Evolutionary conservation across 495 filamentous ascomycete species (phyloP).

Genomic region (Aspergillus ellipticus): DNA sequence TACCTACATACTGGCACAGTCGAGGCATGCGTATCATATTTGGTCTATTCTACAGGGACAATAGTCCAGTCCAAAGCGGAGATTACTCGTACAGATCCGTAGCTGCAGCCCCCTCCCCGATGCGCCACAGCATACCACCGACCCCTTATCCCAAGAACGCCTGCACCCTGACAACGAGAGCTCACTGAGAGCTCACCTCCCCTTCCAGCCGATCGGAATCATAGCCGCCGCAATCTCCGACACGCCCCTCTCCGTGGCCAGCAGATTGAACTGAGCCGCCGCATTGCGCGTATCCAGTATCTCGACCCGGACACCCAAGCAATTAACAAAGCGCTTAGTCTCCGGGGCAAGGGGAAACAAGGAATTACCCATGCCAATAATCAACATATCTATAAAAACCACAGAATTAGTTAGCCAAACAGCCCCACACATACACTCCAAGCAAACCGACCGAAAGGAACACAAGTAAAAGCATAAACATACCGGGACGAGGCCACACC

Average conservation of each 20-base stretch:
- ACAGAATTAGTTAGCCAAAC: slow-evolving; percentile 16
- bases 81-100: not conserved
- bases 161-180: not conserved
- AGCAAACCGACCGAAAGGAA: too few relatives aligned
- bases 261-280: slow-evolving; percentile 82
- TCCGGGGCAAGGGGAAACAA: slow-evolving; percentile 73
- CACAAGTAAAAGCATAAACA: too few relatives aligned
- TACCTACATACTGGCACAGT: too few relatives aligned
- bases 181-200: slow-evolving; percentile 37
- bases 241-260: slow-evolving; percentile 80
- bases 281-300: slow-evolving; percentile 92
- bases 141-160: not conserved
- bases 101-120: not conserved
- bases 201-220: slow-evolving; percentile 81
- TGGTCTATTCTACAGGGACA: not conserved
- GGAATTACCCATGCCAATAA: slow-evolving; percentile 75
- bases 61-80: not conserved
- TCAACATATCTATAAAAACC: slow-evolving; percentile 69
- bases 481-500: slow-evolving; percentile 90
- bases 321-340: slow-evolving; percentile 66
- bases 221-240: slow-evolving; percentile 81
- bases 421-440: too few relatives aligned
- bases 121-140: not conserved
- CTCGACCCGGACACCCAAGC: slow-evolving; percentile 80
- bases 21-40: not conserved